Percentiles rank a stretch among this genome's conserved stretches.
These are phyloP conservation scores for Thamnidium elegans DNA, from an alignment of 192 early-diverging fungal genomes.

Conservation along the genomic window DNA sequence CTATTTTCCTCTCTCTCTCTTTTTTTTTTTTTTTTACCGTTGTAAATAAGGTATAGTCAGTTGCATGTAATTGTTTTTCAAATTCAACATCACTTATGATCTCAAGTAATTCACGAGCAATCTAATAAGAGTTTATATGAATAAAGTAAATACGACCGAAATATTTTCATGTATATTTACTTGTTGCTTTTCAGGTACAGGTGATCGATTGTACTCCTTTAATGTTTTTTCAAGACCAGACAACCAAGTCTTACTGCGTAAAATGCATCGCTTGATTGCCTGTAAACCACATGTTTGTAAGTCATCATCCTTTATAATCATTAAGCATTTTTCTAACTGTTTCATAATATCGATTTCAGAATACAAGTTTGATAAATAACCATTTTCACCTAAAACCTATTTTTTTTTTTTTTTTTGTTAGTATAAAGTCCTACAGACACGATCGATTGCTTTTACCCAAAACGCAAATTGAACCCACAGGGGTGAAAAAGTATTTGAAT, in stretches of 20 bases:
- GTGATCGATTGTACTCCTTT: conserved; percentile 9
- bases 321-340: conserved; percentile 22
- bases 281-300: conserved; percentile 27
- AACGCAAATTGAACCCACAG: conserved; percentile 19
- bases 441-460: conserved; percentile 12
- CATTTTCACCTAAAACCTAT: conserved; percentile 28
- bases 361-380: conserved; percentile 14
- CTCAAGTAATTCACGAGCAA: conserved; percentile 4
- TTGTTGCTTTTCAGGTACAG: conserved; percentile 17
- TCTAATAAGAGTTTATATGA: neutral
- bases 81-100: conserved; percentile 15
- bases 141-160: no score
- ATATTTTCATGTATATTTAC: no score
- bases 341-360: conserved; percentile 22
- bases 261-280: conserved; percentile 21
- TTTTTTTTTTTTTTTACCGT: no score
- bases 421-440: neutral
- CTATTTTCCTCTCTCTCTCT: no score
- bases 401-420: neutral
- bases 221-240: conserved; percentile 3
- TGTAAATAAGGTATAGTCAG: neutral
- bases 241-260: conserved; percentile 17
- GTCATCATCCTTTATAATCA: conserved; percentile 21
- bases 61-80: neutral
- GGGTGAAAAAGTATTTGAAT: neutral